Base-by-base conservation (phyloP, 1,284 basidiomycete species). In the Rhodotorula sp. region DNA sequence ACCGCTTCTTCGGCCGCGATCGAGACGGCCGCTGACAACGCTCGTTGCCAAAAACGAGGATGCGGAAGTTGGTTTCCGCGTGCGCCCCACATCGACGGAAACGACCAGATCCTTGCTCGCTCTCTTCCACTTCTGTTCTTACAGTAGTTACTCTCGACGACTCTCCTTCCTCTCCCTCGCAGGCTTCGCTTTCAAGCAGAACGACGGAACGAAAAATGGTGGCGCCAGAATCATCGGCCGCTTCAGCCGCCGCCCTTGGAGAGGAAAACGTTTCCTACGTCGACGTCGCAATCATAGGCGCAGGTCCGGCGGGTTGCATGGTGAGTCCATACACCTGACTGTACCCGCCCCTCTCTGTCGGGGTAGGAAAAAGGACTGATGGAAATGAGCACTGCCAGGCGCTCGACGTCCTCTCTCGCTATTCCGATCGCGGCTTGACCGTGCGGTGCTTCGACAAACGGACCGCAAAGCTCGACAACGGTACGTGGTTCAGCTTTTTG, bases 381-480 rank as follows among this genome's bases (percentile, higher is more conserved):
- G 21, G 31, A 23, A 21, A 77, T 87, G 4, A 86, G 89, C 86
- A 87, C 86, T 18, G 19, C 45, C 3, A 8, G 62, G 71, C 71
- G 0, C 69, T 70, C n/a, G 71, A 71, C 55, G 64, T 68, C 21
- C 64, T 76, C 6, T 56, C 69, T 5, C 69, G 74, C 4, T 76
- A 56, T 67, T 59, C 67, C 2, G 52, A 49, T 1, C 72, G 62
- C 19, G 88, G 88, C 0, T 81, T 88, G 23, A 84, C 86, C 55
- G 86, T 89, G 21, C 84, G 87, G 10, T 85, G 90, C 61, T 80
- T 91, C 49, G 90, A 91, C 78, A 83, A 88, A 79, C 84, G 88
- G 86, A 87, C 68, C n/a, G 68, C 67, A 5, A 66, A 73, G 54
- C 73, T 77, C 38, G 73, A 83, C 45, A 72, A 69, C 21, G 70